These are phyloP conservation scores for Didymosphaeria variabile DNA, from an alignment of 2,329 filamentous ascomycete species.

Conservation along the genomic window DNA sequence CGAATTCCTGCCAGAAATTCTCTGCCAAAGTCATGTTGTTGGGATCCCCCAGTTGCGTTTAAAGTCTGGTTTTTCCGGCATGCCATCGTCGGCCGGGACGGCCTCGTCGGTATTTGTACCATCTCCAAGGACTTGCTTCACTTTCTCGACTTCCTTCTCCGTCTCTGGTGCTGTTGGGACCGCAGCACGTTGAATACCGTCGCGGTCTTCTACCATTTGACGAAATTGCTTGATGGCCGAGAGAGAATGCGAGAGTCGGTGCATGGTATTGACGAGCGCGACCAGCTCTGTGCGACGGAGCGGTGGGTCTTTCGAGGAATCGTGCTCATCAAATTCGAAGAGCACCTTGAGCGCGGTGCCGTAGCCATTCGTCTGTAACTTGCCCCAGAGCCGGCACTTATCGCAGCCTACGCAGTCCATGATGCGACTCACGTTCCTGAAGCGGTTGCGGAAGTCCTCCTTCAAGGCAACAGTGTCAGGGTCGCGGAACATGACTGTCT, in stretches of 20 bases:
- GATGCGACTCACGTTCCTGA: constrained; percentile 93
- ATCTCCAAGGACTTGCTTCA: constrained; percentile 37
- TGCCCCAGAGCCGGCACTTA: constrained; percentile 98
- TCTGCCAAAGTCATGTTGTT: constrained; percentile 62
- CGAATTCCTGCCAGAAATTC: constrained; percentile 70
- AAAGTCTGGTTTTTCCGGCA: constrained; percentile 54
- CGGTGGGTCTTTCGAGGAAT: constrained; percentile 70
- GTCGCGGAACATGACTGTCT: constrained; percentile 90
- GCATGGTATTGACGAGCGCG: constrained; percentile 92
- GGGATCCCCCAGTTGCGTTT: constrained; percentile 50
- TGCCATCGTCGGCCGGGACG: constrained; percentile 47
- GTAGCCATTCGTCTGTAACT: constrained; percentile 93
- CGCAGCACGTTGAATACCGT: constrained; percentile 36
- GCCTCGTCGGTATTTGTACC: constrained; percentile 28
- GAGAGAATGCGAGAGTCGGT: constrained; percentile 83
- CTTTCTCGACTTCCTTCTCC: constrained; percentile 42
- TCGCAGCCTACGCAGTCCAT: constrained; percentile 99
- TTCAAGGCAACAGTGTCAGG: constrained; percentile 79
- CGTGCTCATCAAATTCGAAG: constrained; percentile 85
- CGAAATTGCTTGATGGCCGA: constrained; percentile 78
- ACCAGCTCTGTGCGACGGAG: constrained; percentile 92
- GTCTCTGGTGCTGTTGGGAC: constrained; percentile 28
- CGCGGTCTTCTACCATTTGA: constrained; percentile 57
- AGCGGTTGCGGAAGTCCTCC: constrained; percentile 96
- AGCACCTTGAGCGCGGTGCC: constrained; percentile 94